Evolutionary conservation across 352 stramenopile genomes (phyloP).

Genomic region (Globisporangium yorkense): DNA sequence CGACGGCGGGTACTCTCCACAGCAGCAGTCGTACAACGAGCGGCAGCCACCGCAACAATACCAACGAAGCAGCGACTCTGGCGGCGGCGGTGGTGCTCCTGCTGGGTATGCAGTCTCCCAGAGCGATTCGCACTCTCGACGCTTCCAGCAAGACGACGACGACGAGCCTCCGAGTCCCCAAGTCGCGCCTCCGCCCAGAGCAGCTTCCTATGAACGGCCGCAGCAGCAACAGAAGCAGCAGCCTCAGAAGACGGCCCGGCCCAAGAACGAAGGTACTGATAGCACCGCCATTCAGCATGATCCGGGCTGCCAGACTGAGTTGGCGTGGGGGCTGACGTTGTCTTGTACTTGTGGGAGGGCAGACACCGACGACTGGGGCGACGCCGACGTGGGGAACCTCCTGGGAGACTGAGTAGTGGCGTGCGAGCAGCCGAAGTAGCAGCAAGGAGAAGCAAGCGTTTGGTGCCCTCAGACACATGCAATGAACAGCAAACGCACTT

Average conservation of each 20-base stretch:
- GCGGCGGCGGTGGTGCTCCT: constrained; percentile 2
- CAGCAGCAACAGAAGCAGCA: constrained; percentile 17
- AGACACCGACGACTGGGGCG: constrained; percentile 78
- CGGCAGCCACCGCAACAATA: constrained; percentile 25
- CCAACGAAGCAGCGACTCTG: constrained; percentile 18
- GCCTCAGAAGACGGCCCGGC: constrained; percentile 24
- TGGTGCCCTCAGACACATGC: neutral
- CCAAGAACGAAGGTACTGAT: constrained; percentile 60
- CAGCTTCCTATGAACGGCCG: constrained; percentile 28
- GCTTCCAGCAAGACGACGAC: constrained; percentile 20
- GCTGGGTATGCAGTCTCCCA: neutral
- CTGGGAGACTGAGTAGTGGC: constrained; percentile 40
- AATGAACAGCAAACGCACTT: neutral
- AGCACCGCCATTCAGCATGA: constrained; percentile 6
- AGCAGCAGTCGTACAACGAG: constrained; percentile 21
- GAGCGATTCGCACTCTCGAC: constrained; percentile 12
- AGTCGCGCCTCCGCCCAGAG: constrained; percentile 24
- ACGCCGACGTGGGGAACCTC: constrained; percentile 73
- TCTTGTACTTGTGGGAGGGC: constrained; percentile 7
- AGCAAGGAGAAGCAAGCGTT: neutral
- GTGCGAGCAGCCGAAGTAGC: neutral
- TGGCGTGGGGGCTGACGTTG: constrained; percentile 8
- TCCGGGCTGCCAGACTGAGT: constrained; percentile 7
- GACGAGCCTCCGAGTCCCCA: constrained; percentile 28
- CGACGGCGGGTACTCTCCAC: constrained; percentile 13